Evolutionary conservation across 1,139 yeast genomes (phyloP).

Genomic region (Kurtzmaniella quercitrusa): DNA sequence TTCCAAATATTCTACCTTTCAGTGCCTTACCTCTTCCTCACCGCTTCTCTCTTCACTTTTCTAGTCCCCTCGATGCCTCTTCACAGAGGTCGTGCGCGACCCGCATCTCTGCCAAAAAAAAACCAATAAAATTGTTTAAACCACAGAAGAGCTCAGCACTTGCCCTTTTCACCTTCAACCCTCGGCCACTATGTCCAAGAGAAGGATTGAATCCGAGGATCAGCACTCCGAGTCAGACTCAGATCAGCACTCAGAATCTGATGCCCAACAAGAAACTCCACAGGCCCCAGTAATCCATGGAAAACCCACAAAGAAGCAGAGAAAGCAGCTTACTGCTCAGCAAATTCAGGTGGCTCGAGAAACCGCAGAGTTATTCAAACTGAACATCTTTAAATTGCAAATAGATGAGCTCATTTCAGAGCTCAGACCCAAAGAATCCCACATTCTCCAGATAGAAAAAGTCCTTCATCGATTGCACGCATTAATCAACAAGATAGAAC

Average conservation of each 20-base stretch:
- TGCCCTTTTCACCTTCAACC: background rate
- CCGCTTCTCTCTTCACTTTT: background rate
- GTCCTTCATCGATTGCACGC: conserved; percentile 75
- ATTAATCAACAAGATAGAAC: conserved; percentile 59
- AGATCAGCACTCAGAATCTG: conserved; percentile 10
- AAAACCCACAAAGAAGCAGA: conserved; percentile 33
- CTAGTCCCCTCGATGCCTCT: background rate
- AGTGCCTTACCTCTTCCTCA: background rate
- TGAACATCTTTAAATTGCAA: conserved; percentile 90
- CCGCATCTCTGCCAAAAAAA: conserved; percentile 1
- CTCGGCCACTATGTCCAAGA: conserved; percentile 11
- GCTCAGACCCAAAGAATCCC: conserved; percentile 66
- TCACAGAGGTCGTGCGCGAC: background rate
- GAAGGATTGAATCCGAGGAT: conserved; percentile 7
- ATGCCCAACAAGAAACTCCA: conserved; percentile 6
- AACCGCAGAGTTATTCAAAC: conserved; percentile 89
- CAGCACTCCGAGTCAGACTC: conserved; percentile 12
- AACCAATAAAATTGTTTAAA: conserved; percentile 4
- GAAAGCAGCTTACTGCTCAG: conserved; percentile 59
- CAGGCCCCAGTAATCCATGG: conserved; percentile 13
- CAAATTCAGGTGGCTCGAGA: conserved; percentile 90
- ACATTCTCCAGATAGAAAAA: conserved; percentile 65
- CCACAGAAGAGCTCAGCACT: conserved; percentile 9
- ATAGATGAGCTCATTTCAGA: conserved; percentile 87
- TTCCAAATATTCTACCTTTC: background rate